Base-by-base conservation (phyloP, 2,329 filamentous ascomycete genomes). In the Blastomyces silverae region DNA sequence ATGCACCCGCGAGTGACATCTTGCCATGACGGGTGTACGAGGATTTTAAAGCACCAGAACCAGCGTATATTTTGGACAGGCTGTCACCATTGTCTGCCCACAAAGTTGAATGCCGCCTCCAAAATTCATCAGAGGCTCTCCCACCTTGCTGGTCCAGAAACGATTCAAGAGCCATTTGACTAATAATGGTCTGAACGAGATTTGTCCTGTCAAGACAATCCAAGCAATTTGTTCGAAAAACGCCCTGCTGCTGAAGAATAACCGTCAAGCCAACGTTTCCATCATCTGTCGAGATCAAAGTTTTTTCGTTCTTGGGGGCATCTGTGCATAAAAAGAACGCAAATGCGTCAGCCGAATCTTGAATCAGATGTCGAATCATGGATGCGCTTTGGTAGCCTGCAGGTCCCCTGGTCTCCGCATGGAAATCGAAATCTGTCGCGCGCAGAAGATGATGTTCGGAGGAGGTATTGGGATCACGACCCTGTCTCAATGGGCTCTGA, bases 11-110 rank as follows among this genome's bases (percentile, higher is more conserved):
- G 31, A 97, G 77, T 13, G 92, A 96, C 91, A 96, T 97, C 77
- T 97, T 97, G 44, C 94, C 94, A 72, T 90, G 87, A 64, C 94
- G 85, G 1, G 94, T 99, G 71, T 96, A 97, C 0, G 92, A 97
- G 2, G 92, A 92, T 76, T 97, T 99, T 56, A 99, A 80, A 20
- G 94, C 94, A 4, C 94, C 94, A 3, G 94, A 99, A 31, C 94
- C 94, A 10, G 94, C 94, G 74, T 99, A 99, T 34, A 97, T 97
- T 72, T 91, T 91, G 15, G 92, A 97, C 59, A 99, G 78, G 6
- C 90, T 89, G 79, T 99, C 94, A 28, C 94, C 94, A 73, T 97
- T 97, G 76, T 99, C 94, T 44, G 94, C 94, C 94, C 94, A 99
- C 0, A 99, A 82, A 66, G 87, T 94, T 10, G 91, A 92, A 78